Base-by-base conservation (phyloP, 805 yeast genomes). In the Myxozyma neglecta region DNA sequence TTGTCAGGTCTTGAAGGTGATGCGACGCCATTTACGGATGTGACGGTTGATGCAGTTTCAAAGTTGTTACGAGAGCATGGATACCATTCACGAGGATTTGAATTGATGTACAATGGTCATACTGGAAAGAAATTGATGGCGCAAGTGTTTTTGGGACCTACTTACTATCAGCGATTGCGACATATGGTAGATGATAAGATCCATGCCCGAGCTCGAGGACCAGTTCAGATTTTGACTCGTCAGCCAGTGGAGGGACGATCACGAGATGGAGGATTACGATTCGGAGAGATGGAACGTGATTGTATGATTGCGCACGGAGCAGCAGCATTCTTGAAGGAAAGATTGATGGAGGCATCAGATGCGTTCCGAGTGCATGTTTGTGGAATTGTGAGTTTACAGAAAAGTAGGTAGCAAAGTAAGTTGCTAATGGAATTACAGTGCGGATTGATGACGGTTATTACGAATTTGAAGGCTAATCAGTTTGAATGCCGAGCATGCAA, bases 241-340 rank as follows among this genome's bases (percentile, higher is more conserved):
- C 99, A 93, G 77, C 99, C 99, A 4, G 97, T 92, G 66, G 98
- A 93, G 78, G 99, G 99, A 85, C 87, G 99, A 77, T 91, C 97
- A 16, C 86, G 99, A 79, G 98, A 94, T 77, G 99, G 99, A 85
- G 99, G 99, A 70, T 81, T 93, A 75, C 90, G 99, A 78, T 92
- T 93, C 84, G 99, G 99, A 73, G 99, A 93, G 78, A 94, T 94
- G 99, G 99, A 94, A 79, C 90, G 99, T 81, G 99, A 94, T 83
- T 94, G 99, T 88, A 93, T 94, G 97, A 94, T 94, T 81, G 99
- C 99, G 1, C 98, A 94, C 75, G 99, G 99, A 76, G 98, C 97
- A 13, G 97, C 99, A 3, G 96, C 97, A 7, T 93, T 94, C 81
- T 83, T 94, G 80, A 91, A 93, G 77, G 99, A 94, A 79, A 84